Evolutionary conservation across 371 early-diverging fungal genomes (phyloP), one percentile per base, ranked within the genome.

Genomic region (Apophysomyces variabilis): DNA sequence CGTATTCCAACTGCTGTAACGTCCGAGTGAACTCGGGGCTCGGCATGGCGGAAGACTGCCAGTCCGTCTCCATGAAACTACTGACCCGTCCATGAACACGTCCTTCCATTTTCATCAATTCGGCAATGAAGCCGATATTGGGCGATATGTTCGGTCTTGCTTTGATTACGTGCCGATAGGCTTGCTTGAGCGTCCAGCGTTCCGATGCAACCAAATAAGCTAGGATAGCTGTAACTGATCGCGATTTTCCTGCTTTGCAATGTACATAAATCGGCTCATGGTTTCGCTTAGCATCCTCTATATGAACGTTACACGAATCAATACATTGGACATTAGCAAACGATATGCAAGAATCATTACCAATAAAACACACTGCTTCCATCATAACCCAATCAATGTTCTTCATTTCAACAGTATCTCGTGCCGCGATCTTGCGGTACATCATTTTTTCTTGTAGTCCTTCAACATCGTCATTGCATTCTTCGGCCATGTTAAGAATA

Each of bases 171-270:
- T 88, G 88, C 9, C 88, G 80, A 70, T 92, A 93, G 1, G 95
- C 91, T 59, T 83, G 85, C 67, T 86, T 84, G 38, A 95, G 72
- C 4, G 91, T 81, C 90, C 91, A 90, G 36, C 82, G 78, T 66
- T 89, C 83, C 38, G 83, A 78, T 12, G 80, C 69, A 36, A 95
- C 89, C 46, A 95, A 66, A 66, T 91, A 92, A 0, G 90, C 94
- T 11, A 95, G 74, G 16, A 92, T 92, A 9, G 87, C 91, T 0
- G 92, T 92, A 7, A 89, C 92, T 0, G 93, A 93, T 16, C 95
- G 85, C 1, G 93, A 93, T 65, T 89, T 88, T 21, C 95, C 95
- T 3, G 93, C 94, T 65, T 90, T 90, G 78, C 95, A 95, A 69
- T 95, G 95, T 0, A 95, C 92, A 62, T 93, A 91, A 44, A 92